These are phyloP conservation scores for Ilyonectria robusta DNA, from an alignment of 2,329 filamentous ascomycete genomes.

Conservation along the genomic window DNA sequence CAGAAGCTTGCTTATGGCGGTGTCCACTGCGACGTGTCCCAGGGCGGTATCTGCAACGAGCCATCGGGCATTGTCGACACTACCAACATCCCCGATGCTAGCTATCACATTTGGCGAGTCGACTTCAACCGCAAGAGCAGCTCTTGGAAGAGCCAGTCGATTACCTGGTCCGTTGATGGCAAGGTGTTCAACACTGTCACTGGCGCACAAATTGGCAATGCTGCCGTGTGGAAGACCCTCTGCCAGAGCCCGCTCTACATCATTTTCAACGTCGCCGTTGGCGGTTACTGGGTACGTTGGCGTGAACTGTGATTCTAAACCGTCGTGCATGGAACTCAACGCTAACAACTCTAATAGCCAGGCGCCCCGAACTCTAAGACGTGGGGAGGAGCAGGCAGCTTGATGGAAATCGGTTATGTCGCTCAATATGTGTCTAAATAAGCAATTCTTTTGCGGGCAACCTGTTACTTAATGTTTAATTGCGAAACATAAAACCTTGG, in stretches of 20 bases:
- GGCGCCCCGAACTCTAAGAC: conserved; percentile 63
- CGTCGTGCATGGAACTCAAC: background rate
- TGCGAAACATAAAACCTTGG: background rate
- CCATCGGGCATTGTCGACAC: conserved; percentile 58
- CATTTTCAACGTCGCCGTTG: conserved; percentile 70
- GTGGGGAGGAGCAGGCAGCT: conserved; percentile 57
- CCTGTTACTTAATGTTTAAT: background rate
- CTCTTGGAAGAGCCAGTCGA: conserved; percentile 63
- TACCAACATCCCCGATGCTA: conserved; percentile 54
- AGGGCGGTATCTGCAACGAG: conserved; percentile 67
- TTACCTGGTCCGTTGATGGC: conserved; percentile 66
- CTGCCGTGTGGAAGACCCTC: conserved; percentile 63
- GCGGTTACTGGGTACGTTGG: conserved; percentile 65
- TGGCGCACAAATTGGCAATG: conserved; percentile 61
- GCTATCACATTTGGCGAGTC: conserved; percentile 66
- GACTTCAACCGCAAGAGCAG: conserved; percentile 63
- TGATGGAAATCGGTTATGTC: conserved; percentile 64
- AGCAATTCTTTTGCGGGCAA: background rate
- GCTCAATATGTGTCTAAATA: conserved; percentile 49
- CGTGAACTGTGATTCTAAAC: background rate
- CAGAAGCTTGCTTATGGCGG: conserved; percentile 62
- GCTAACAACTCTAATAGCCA: conserved; percentile 53
- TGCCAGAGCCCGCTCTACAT: conserved; percentile 66
- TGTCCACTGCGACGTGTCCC: conserved; percentile 63
- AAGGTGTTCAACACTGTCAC: conserved; percentile 59